Percentiles rank a stretch among this genome's conserved stretches.
These are phyloP conservation scores for Ceratonia siliqua DNA, from an alignment of 306 rosid genomes.

Conservation along the genomic window DNA sequence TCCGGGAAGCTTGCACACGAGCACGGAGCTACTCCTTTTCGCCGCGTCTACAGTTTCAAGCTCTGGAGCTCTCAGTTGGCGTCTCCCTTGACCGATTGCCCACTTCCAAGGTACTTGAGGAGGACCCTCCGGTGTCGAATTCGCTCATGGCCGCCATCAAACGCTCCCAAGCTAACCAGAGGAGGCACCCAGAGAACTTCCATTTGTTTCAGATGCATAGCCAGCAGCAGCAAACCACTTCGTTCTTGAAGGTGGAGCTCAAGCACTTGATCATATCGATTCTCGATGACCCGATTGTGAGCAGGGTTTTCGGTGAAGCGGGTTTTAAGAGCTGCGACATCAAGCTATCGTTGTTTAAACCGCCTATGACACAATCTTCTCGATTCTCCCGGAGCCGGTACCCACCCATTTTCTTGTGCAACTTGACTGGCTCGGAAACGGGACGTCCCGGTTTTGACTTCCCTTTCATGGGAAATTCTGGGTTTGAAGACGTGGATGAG, in stretches of 20 bases:
- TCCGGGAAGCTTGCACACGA: slow-evolving; percentile 80
- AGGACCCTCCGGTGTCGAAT: slow-evolving; percentile 88
- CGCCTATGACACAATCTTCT: slow-evolving; percentile 47
- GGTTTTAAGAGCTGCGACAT: slow-evolving; percentile 80
- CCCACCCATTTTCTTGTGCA: slow-evolving; percentile 74
- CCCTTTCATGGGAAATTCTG: slow-evolving; percentile 44
- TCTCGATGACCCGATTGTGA: slow-evolving; percentile 89
- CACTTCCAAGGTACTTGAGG: slow-evolving; percentile 49
- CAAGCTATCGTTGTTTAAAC: slow-evolving; percentile 71
- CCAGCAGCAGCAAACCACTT: slow-evolving; percentile 50
- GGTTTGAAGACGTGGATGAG: slow-evolving; percentile 41
- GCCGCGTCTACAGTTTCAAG: slow-evolving; percentile 74
- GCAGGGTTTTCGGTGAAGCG: slow-evolving; percentile 82
- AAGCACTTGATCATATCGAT: slow-evolving; percentile 80
- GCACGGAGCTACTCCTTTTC: slow-evolving; percentile 59
- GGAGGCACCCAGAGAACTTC: slow-evolving; percentile 80
- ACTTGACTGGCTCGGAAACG: slow-evolving; percentile 52
- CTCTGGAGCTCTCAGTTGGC: slow-evolving; percentile 78
- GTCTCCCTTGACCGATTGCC: slow-evolving; percentile 81
- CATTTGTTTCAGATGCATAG: slow-evolving; percentile 57
- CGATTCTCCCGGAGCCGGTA: slow-evolving; percentile 42
- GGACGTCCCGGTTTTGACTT: slow-evolving; percentile 41
- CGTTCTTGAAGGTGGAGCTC: slow-evolving; percentile 66
- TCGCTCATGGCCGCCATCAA: slow-evolving; percentile 93
- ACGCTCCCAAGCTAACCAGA: slow-evolving; percentile 88